Percentiles rank a stretch among this genome's conserved stretches.
Conservation (phyloP, 1,139 yeast genomes). For the Wickerhamomyces sp. region DNA sequence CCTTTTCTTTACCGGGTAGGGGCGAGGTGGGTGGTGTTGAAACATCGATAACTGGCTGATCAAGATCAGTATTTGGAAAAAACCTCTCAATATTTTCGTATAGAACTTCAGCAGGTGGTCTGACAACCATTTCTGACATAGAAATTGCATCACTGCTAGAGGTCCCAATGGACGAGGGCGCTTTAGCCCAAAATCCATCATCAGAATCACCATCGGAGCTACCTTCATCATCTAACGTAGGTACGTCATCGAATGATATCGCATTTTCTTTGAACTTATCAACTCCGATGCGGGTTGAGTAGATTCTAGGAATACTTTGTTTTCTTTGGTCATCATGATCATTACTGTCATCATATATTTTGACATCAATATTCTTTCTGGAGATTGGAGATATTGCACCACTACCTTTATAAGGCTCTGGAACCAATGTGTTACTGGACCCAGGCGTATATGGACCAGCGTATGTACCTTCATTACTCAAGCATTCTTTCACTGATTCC, state of each 20-base stretch:
- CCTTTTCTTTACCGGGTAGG: slow-evolving; percentile 13
- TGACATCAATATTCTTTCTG: slow-evolving; percentile 17
- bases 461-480: slow-evolving; percentile 20
- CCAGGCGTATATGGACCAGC: slow-evolving; percentile 36
- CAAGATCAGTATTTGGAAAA: slow-evolving; percentile 90
- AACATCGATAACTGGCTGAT: slow-evolving; percentile 85
- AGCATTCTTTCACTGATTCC: slow-evolving; percentile 21
- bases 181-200: slow-evolving; percentile 63
- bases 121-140: slow-evolving; percentile 47
- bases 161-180: slow-evolving; percentile 25
- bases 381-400: slow-evolving; percentile 23
- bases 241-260: slow-evolving; percentile 71
- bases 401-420: slow-evolving; percentile 38
- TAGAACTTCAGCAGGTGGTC: slow-evolving; percentile 94
- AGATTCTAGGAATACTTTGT: neutral
- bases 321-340: neutral
- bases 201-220: slow-evolving; percentile 39
- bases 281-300: slow-evolving; percentile 1
- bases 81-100: slow-evolving; percentile 87
- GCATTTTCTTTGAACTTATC: slow-evolving; percentile 65
- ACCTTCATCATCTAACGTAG: slow-evolving; percentile 43
- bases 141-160: slow-evolving; percentile 7
- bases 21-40: slow-evolving; percentile 59
- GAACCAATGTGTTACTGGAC: slow-evolving; percentile 34
- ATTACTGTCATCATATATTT: neutral